These are phyloP conservation scores for Marvania coccoides DNA, from an alignment of 139 green algal species.

Conservation along the genomic window DNA sequence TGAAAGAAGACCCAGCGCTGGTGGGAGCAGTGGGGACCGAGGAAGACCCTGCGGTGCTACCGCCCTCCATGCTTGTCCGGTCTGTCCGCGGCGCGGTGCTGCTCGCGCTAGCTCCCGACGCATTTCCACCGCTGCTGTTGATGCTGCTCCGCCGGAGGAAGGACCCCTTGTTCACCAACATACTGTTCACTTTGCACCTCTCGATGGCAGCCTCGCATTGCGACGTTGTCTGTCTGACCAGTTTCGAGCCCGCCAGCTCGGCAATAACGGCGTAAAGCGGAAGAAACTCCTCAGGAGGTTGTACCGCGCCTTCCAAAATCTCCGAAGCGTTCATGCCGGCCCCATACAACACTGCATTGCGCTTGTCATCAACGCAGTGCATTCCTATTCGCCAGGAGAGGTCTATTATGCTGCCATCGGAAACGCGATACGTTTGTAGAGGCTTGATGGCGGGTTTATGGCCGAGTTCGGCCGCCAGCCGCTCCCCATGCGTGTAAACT, in stretches of 20 bases:
- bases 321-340: constrained; percentile 1
- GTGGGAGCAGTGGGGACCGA: no score
- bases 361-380: constrained; percentile 4
- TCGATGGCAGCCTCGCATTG: not conserved
- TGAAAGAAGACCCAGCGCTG: no score
- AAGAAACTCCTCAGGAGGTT: constrained; percentile 15
- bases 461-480: not conserved
- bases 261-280: constrained; percentile 14
- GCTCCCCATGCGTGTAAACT: not conserved
- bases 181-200: no score
- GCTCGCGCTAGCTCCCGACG: no score
- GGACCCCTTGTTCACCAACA: no score
- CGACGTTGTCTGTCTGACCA: not conserved
- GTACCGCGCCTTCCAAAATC: constrained; percentile 27
- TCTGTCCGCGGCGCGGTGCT: no score
- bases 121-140: no score
- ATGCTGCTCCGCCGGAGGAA: no score
- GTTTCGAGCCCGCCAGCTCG: not conserved
- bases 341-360: constrained; percentile 26
- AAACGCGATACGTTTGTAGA: not conserved
- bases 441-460: not conserved
- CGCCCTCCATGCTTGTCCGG: no score
- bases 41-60: no score
- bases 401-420: not conserved
- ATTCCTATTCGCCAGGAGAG: not conserved